Conservation (phyloP, 768 basidiomycete genomes). For the Tricholoma sp. region DNA sequence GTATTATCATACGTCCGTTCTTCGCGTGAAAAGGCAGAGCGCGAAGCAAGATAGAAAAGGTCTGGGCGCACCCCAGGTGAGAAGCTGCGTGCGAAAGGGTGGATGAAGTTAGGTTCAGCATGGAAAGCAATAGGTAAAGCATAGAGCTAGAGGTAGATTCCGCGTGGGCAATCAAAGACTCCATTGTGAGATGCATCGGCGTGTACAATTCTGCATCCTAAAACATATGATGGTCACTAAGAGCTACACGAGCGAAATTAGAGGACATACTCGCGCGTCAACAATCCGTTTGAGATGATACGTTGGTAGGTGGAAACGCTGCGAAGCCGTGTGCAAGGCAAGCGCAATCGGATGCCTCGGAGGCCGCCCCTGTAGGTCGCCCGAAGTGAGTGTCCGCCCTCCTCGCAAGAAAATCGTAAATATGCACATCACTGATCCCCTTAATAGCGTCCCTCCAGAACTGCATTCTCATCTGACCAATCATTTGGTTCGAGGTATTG, state of each 20-base stretch:
- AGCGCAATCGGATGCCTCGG: constrained; percentile 79
- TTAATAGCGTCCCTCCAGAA: constrained; percentile 85
- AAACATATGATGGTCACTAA: constrained; percentile 6
- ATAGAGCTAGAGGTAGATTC: constrained; percentile 79
- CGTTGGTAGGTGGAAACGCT: constrained; percentile 44
- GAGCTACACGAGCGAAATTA: not conserved
- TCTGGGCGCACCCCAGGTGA: constrained; percentile 75
- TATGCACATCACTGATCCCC: constrained; percentile 55
- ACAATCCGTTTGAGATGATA: constrained; percentile 83
- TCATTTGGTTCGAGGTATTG: constrained; percentile 60
- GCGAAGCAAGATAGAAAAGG: constrained; percentile 65
- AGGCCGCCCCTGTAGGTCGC: constrained; percentile 53
- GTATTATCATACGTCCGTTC: constrained; percentile 68
- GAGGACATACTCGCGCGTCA: constrained; percentile 68
- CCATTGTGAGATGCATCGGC: constrained; percentile 60
- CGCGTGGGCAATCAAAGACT: constrained; percentile 65
- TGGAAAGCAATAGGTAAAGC: constrained; percentile 69
- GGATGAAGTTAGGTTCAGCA: constrained; percentile 51
- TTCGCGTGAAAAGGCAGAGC: constrained; percentile 74
- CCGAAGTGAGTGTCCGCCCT: constrained; percentile 5
- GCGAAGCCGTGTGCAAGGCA: constrained; percentile 57
- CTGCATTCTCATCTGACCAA: constrained; percentile 83
- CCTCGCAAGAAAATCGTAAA: not conserved
- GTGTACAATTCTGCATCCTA: constrained; percentile 66
- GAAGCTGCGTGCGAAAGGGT: constrained; percentile 73